Evolutionary conservation across 2,329 filamentous ascomycete genomes (phyloP).

Genomic region (Tolypocladium cylindrosporum): DNA sequence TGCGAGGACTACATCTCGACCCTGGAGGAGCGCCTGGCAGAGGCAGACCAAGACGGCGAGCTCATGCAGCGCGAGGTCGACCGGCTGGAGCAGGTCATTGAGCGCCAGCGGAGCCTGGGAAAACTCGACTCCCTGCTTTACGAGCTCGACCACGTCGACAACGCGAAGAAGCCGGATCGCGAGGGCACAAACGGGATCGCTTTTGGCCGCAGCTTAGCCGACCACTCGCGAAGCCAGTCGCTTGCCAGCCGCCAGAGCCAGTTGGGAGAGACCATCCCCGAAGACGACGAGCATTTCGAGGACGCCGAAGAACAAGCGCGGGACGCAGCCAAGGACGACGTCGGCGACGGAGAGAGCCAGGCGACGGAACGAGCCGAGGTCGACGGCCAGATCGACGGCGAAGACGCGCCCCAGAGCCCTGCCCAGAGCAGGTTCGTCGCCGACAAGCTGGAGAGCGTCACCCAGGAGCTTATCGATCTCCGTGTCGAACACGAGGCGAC

Average conservation of each 20-base stretch:
- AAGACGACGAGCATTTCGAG: slow-evolving; percentile 37
- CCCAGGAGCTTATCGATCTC: slow-evolving; percentile 83
- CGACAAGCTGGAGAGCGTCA: slow-evolving; percentile 86
- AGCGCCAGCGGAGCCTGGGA: slow-evolving; percentile 87
- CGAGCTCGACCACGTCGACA: slow-evolving; percentile 73
- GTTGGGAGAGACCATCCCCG: slow-evolving; percentile 43
- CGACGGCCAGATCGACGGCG: slow-evolving; percentile 23
- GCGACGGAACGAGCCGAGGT: background rate
- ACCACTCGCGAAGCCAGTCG: slow-evolving; percentile 45
- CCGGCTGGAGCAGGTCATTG: slow-evolving; percentile 85
- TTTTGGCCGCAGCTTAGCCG: slow-evolving; percentile 33
- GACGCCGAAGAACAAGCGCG: slow-evolving; percentile 35
- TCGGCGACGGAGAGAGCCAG: background rate
- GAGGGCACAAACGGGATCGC: slow-evolving; percentile 24
- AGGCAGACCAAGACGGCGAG: slow-evolving; percentile 91
- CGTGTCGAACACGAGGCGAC: slow-evolving; percentile 84
- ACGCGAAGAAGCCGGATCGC: slow-evolving; percentile 32
- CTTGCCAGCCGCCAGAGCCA: slow-evolving; percentile 44
- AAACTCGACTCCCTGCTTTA: slow-evolving; percentile 88
- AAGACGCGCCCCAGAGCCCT: slow-evolving; percentile 50
- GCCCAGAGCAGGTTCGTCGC: slow-evolving; percentile 79
- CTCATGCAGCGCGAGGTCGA: slow-evolving; percentile 96
- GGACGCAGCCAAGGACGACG: background rate
- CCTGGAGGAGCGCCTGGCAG: slow-evolving; percentile 85
- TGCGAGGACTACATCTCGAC: slow-evolving; percentile 97